Evolutionary conservation across 164 flowering plant species (phyloP), one percentile per base, ranked within the genome.

Genomic region (Berberis thunbergii): DNA sequence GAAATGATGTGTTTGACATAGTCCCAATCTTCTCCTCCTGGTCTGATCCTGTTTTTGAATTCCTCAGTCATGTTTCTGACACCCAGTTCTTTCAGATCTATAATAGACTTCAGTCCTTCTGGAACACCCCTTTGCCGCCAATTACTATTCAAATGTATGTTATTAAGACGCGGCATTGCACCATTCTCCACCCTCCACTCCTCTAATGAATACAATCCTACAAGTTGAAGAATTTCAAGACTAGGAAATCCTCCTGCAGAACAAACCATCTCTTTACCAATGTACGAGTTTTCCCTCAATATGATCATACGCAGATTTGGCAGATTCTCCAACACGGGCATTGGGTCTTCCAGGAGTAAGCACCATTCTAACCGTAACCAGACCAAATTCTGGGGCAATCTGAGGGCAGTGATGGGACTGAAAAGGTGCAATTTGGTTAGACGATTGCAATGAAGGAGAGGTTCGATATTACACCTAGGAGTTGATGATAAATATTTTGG

Each of bases 161-260:
- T n/a, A n/a, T n/a, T n/a, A n/a, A n/a, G n/a, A n/a, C 10, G 40
- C 1, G 74, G 70, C 77, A 78, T 64, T 9, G 74, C 74, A 40
- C 70, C 75, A 57, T 63, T 43, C 6, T 68, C 72, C 46, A 78
- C 56, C 1, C 1, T 50, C 77, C 74, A 76, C 56, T 76, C 70
- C 54, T 62, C 46, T 13, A 76, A 43, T 0, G 52, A 26, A 1
- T 13, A 1, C 26, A 60, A 6, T 1, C 2, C 0, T 0, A 1
- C 0, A 1, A 78, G 40, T 1, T 0, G 0, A 10, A 79, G 53
- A 10, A 2, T 3, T 54, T 66, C n/a, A 1, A 79, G 72, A 39
- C 10, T 58, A 26, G 70, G 78, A 70, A 79, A 76, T 2, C 78
- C 70, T n/a, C 56, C 41, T 7, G 44, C 11, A 1, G 72, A 68